phyloP scores from a whole-genome alignment of 805 yeast species.

The Starmerella kuoi region DNA sequence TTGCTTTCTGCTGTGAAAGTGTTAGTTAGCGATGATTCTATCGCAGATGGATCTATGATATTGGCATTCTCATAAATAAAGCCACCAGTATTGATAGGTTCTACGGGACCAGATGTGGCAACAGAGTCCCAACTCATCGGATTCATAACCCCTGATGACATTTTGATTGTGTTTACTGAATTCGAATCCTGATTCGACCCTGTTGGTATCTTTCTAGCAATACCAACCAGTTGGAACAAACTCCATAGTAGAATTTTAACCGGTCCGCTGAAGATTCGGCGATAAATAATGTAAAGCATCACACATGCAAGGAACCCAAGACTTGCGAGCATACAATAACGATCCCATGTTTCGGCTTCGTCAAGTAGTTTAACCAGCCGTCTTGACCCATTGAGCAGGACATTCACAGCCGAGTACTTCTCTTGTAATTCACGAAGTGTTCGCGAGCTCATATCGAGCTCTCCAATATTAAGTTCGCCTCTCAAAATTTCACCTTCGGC shows the following conservation, averaged over 20 bases:
- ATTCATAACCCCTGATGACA: too few relatives aligned
- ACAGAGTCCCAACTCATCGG: too few relatives aligned
- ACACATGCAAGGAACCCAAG: constrained; percentile 30
- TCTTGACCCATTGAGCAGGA: constrained; percentile 29
- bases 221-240: constrained; percentile 20
- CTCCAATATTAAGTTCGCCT: constrained; percentile 30
- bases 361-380: constrained; percentile 30
- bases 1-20: neutral
- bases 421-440: constrained; percentile 27
- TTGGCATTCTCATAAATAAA: too few relatives aligned
- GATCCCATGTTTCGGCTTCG: constrained; percentile 32
- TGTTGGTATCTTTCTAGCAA: constrained; percentile 5
- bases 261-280: constrained; percentile 31
- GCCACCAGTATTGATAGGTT: too few relatives aligned
- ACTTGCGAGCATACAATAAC: constrained; percentile 29
- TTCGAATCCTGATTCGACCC: too few relatives aligned
- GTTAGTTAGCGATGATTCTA: neutral
- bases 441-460: constrained; percentile 30
- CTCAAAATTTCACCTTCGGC: constrained; percentile 32
- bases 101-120: too few relatives aligned
- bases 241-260: constrained; percentile 27
- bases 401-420: constrained; percentile 31
- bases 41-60: too few relatives aligned
- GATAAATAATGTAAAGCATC: constrained; percentile 30
- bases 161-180: too few relatives aligned